Evolutionary conservation across 225 moss, liverwort and hornwort species (phyloP).

Genomic region (Polytrichum commune): DNA sequence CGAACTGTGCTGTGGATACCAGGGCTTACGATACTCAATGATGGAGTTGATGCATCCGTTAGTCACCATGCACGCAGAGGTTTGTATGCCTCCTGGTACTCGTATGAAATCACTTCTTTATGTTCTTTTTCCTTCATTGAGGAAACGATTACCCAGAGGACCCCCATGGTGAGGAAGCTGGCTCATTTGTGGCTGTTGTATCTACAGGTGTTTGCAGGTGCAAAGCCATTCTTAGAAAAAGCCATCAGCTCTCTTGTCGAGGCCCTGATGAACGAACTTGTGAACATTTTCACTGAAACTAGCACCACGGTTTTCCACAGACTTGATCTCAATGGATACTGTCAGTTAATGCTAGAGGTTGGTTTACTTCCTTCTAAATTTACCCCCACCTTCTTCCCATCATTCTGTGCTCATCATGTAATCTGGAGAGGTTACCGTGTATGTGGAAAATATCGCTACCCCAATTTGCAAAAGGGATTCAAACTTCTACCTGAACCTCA

Average conservation of each 20-base stretch:
- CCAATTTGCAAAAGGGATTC: too few relatives aligned
- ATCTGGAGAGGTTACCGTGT: neutral
- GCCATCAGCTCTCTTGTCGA: constrained; percentile 74
- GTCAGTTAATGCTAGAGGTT: constrained; percentile 94
- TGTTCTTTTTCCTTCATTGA: neutral
- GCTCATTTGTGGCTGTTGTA: constrained; percentile 2
- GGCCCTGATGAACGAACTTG: constrained; percentile 66
- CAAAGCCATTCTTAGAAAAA: constrained; percentile 82
- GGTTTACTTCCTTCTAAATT: neutral
- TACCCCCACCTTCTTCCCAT: neutral
- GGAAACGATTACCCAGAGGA: neutral
- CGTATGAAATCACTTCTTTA: neutral
- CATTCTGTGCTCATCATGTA: neutral
- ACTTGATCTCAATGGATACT: constrained; percentile 86
- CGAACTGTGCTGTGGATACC: constrained; percentile 6
- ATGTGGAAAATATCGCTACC: too few relatives aligned
- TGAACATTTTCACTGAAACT: constrained; percentile 64
- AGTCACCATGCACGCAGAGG: constrained; percentile 93
- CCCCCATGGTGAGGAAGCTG: neutral
- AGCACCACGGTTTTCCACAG: constrained; percentile 54
- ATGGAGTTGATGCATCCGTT: constrained; percentile 92
- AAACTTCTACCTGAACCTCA: too few relatives aligned
- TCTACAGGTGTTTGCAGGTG: constrained; percentile 75
- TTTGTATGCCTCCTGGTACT: constrained; percentile 13
- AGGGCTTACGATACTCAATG: constrained; percentile 82